Conservation (phyloP, 2,329 filamentous ascomycete genomes). For the Tolypocladium album region DNA sequence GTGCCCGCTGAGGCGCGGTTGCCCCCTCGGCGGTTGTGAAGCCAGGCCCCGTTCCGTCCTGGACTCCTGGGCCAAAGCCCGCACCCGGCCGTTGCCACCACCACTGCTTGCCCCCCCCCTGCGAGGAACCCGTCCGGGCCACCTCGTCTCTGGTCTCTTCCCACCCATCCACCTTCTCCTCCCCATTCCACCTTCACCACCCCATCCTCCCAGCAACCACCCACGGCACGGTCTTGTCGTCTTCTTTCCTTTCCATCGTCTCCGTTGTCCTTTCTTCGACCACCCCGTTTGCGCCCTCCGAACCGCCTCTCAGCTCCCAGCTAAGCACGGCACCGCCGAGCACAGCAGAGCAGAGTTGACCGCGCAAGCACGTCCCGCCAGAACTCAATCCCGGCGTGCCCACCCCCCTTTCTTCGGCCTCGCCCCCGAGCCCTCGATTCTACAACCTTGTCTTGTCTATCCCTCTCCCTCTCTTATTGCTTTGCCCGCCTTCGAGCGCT, state of each 20-base stretch:
- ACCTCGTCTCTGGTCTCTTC: not conserved
- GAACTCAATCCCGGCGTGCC: constrained; percentile 8
- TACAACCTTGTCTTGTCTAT: constrained; percentile 6
- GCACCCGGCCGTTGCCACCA: constrained; percentile 1
- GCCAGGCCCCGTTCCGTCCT: not conserved
- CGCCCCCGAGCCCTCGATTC: constrained; percentile 9
- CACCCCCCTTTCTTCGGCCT: constrained; percentile 19
- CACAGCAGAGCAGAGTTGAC: not conserved
- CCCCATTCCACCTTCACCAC: constrained; percentile 7
- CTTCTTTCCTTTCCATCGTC: constrained; percentile 15
- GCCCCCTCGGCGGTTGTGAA: not conserved
- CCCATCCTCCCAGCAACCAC: not conserved
- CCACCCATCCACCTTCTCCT: constrained; percentile 1
- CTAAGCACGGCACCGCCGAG: constrained; percentile 5
- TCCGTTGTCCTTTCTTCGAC: constrained; percentile 14
- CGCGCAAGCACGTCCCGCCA: constrained; percentile 7
- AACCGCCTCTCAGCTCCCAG: constrained; percentile 12
- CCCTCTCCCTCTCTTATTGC: constrained; percentile 11
- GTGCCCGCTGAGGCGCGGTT: no score
- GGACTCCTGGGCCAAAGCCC: not conserved
- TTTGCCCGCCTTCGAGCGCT: constrained; percentile 8
- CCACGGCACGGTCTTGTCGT: constrained; percentile 6
- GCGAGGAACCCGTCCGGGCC: not conserved
- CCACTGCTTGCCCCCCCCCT: not conserved
- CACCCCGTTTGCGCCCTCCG: constrained; percentile 12